These are phyloP conservation scores for Ceriops zippeliana DNA, from an alignment of 345 rosid species.

Conservation along the genomic window DNA sequence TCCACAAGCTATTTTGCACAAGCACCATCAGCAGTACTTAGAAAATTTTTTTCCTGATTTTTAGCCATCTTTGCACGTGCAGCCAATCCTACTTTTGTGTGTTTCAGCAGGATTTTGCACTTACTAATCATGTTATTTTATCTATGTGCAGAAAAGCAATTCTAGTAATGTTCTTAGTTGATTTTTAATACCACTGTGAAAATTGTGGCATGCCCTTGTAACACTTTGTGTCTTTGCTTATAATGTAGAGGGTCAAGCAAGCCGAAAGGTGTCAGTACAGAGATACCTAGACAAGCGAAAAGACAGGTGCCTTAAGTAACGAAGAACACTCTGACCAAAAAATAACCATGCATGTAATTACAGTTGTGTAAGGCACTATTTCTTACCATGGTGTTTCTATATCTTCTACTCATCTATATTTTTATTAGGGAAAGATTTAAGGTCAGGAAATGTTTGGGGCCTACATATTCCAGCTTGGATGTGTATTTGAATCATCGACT, in stretches of 20 bases:
- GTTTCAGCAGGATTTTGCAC: background rate
- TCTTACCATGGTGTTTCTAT: background rate
- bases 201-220: constrained; percentile 7
- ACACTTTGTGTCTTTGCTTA: constrained; percentile 22
- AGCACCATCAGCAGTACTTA: too few relatives aligned
- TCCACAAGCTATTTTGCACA: background rate
- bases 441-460: constrained; percentile 48
- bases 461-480: constrained; percentile 49
- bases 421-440: constrained; percentile 54
- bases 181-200: background rate
- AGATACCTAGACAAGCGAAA: constrained; percentile 76
- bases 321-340: constrained; percentile 1
- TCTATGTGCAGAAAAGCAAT: background rate
- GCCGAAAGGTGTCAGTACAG: constrained; percentile 61
- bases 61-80: background rate
- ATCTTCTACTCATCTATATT: constrained; percentile 1
- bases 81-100: background rate
- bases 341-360: constrained; percentile 2
- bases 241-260: constrained; percentile 68
- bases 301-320: constrained; percentile 52
- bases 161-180: background rate
- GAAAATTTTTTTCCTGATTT: too few relatives aligned
- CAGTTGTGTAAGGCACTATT: too few relatives aligned
- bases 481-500: constrained; percentile 49
- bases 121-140: background rate